phyloP scores from a whole-genome alignment of 2,329 filamentous ascomycete species.

The Fusarium palustre region DNA sequence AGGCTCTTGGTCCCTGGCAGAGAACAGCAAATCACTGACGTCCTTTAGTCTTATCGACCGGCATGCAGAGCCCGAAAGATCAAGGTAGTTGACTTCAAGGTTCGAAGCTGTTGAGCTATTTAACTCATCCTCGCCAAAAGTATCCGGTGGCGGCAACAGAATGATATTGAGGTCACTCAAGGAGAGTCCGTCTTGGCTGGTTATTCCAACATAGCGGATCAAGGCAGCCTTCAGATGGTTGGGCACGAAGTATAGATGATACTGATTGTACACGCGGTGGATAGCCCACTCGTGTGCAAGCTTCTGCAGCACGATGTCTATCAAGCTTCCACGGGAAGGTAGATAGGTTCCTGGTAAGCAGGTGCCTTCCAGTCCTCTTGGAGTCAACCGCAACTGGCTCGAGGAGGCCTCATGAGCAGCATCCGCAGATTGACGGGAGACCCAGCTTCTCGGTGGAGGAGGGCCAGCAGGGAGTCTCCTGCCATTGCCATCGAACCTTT shows the following conservation, averaged over 20 bases:
- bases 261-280: slow-evolving; percentile 66
- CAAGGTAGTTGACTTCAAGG: slow-evolving; percentile 61
- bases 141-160: slow-evolving; percentile 52
- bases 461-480: slow-evolving; percentile 68
- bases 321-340: slow-evolving; percentile 61
- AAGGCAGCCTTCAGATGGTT: slow-evolving; percentile 64
- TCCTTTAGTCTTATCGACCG: slow-evolving; percentile 65
- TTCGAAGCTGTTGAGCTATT: slow-evolving; percentile 42
- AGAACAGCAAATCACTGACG: slow-evolving; percentile 63
- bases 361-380: slow-evolving; percentile 33
- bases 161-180: slow-evolving; percentile 63
- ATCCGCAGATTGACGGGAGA: slow-evolving; percentile 44
- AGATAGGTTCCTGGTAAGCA: slow-evolving; percentile 60
- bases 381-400: slow-evolving; percentile 39
- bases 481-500: slow-evolving; percentile 59
- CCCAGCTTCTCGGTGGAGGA: slow-evolving; percentile 70
- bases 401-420: slow-evolving; percentile 29
- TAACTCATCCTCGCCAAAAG: slow-evolving; percentile 45
- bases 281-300: slow-evolving; percentile 67
- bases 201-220: slow-evolving; percentile 62
- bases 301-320: slow-evolving; percentile 62
- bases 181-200: slow-evolving; percentile 60
- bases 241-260: slow-evolving; percentile 68
- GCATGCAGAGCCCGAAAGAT: slow-evolving; percentile 65
- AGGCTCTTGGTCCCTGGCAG: slow-evolving; percentile 42